phyloP scores from a whole-genome alignment of 129 eudicot species.

The Daucus carota region DH1_v3.0 NC_030387.2:24830501-24831000 shows the following conservation, averaged over 20 bases:
- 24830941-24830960: background rate
- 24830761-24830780: no score
- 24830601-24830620: no score
- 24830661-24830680: background rate
- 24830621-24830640: background rate
- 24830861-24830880: background rate
- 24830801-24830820: background rate
- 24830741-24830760: no score
- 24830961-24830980: background rate
- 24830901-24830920: background rate
- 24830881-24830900: background rate
- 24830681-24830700: background rate
- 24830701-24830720: background rate
- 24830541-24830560: background rate
- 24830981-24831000: background rate
- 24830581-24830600: background rate
- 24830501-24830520: slow-evolving; percentile 30
- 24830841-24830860: background rate
- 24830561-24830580: background rate
- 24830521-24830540: background rate
- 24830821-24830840: background rate
- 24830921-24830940: background rate
- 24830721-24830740: background rate
- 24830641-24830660: background rate
- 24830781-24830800: no score